A percentile compares a stretch with the other conserved stretches of the same genome.
Conservation (phyloP, 2,329 filamentous ascomycete genomes). For the Neofusicoccum sp. region DNA sequence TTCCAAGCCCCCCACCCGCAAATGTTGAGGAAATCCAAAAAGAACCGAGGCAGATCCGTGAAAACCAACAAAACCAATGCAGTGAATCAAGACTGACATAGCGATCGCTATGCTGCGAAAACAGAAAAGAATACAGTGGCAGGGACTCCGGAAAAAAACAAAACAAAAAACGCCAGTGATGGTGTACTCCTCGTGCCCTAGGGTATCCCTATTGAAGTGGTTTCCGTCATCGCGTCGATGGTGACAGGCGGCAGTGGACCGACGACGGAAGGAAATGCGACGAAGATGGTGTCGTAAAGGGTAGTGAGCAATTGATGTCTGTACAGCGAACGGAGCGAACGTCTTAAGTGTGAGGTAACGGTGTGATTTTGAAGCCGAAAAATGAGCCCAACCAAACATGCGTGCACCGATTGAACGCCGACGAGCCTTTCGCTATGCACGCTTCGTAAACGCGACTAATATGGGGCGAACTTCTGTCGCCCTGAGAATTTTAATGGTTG, state of each 20-base stretch:
- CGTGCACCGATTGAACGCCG: slow-evolving; percentile 17
- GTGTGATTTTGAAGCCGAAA: slow-evolving; percentile 8
- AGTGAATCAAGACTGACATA: neutral
- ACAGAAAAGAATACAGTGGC: slow-evolving; percentile 2
- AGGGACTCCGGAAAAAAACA: neutral
- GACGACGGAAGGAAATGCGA: slow-evolving; percentile 7
- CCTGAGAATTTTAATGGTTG: neutral
- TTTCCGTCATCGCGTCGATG: slow-evolving; percentile 7
- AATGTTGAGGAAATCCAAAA: slow-evolving; percentile 4
- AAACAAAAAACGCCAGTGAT: slow-evolving; percentile 10
- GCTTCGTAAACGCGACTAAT: slow-evolving; percentile 22
- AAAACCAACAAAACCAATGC: slow-evolving; percentile 9
- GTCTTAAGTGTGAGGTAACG: neutral
- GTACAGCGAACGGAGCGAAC: slow-evolving; percentile 17
- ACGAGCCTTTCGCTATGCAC: slow-evolving; percentile 22
- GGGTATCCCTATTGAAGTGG: slow-evolving; percentile 18
- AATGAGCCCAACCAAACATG: slow-evolving; percentile 14
- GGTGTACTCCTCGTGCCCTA: slow-evolving; percentile 19
- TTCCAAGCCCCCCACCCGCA: neutral
- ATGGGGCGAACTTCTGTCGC: slow-evolving; percentile 6
- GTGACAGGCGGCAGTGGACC: neutral
- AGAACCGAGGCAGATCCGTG: slow-evolving; percentile 7
- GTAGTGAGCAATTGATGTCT: slow-evolving; percentile 17
- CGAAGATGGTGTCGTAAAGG: slow-evolving; percentile 18
- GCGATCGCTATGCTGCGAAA: slow-evolving; percentile 11